Base-by-base conservation (phyloP, 257 asterid species). In the Jacaranda copaia region DNA sequence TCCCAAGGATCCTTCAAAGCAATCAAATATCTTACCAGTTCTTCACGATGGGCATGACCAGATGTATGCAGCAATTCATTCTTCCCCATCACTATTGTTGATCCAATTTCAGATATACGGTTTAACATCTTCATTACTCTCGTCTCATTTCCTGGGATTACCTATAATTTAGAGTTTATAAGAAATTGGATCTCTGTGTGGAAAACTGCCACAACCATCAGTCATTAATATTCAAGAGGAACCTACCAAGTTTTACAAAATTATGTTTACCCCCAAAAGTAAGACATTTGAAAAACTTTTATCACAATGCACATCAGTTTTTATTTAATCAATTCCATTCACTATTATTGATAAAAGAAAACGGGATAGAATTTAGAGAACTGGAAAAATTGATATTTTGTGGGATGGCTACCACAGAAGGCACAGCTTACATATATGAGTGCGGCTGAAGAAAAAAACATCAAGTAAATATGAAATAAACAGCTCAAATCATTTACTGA, bases 31-130 rank as follows among this genome's bases (percentile, higher is more conserved):
- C 88, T 82, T 86, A 96, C 99, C 95, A 96, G 84, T 88, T 96
- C 99, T 62, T 91, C 99, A 65, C 97, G 97, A 87, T 96, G 88
- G 70, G 89, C 99, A 87, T 96, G 99, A 67, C 99, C 99, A 75
- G 99, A 96, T 75, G 98, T 87, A 78, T 93, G 98, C 79, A 96
- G 89, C 82, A 81, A 89, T 82, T 91, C 97, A 77, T 88, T 93
- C 89, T 89, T 96, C 67, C 99, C 99, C 98, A 96, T 93, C 80
- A 96, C 94, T 81, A 96, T 86, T 10, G 88, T 83, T 49, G 99
- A 85, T 81, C 99, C 99, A 45, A 96, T 90, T 69, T 93, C 98
- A 61, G 99, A 88, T 84, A 96, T 78, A 20, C 99, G 98, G 72
- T 96, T 96, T 16, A 96, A 78, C 99, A 96, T 96, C 85, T 90